phyloP scores from a whole-genome alignment of 148 eudicot species.

The Chenopodium suecicum region DNA sequence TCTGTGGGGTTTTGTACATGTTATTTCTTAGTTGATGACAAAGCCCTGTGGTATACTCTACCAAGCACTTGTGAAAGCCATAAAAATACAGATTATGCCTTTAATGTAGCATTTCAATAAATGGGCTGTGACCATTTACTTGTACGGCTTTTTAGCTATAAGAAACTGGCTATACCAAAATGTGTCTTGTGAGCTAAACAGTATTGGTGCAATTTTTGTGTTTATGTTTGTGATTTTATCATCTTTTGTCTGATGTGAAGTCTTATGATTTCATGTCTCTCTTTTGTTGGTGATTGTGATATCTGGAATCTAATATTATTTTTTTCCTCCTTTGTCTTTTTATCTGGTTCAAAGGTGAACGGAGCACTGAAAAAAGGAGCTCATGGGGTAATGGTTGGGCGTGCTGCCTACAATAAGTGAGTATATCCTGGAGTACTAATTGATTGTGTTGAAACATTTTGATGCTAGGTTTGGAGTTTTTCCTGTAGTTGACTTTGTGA shows the following conservation, averaged over 20 bases:
- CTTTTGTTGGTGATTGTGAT: not conserved
- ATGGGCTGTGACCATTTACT: not conserved
- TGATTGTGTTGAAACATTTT: not conserved
- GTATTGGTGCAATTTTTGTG: not conserved
- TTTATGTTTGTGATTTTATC: not conserved
- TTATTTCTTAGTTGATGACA: not conserved
- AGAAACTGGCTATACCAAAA: not conserved
- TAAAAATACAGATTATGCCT: not conserved
- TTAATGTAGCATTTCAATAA: not conserved
- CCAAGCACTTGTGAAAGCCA: not conserved
- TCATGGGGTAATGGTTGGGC: conserved; percentile 95
- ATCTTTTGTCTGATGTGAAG: not conserved
- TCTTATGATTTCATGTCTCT: not conserved
- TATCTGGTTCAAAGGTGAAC: conserved; percentile 54
- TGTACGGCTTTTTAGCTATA: not conserved
- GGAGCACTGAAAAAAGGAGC: conserved; percentile 86
- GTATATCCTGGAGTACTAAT: conserved; percentile 17
- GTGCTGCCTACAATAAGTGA: conserved; percentile 82
- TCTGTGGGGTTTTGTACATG: not conserved
- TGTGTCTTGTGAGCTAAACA: not conserved
- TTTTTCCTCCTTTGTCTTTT: conserved; percentile 9
- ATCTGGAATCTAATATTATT: not conserved
- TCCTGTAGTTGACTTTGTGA: not conserved
- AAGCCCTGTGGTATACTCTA: not conserved
- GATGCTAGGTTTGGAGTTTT: not conserved